Percentiles rank a stretch among this genome's conserved stretches.
phyloP scores from a whole-genome alignment of 2,329 filamentous ascomycete species.

The Pestalotiopsis sp. region DNA sequence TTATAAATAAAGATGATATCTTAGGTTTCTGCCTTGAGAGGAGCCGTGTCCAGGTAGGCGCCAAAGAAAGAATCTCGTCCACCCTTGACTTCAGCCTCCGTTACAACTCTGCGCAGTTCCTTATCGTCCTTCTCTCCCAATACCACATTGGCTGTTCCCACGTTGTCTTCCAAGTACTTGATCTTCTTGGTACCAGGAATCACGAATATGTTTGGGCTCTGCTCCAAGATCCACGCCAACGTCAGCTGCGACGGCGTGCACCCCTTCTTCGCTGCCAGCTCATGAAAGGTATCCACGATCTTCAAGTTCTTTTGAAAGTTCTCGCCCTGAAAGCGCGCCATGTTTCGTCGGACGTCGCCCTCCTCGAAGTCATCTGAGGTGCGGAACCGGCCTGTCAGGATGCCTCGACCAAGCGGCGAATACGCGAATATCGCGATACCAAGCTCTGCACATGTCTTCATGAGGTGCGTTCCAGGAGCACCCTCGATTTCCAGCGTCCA shows the following conservation, averaged over 20 bases:
- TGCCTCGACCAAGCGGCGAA: constrained; percentile 60
- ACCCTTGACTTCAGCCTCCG: background rate
- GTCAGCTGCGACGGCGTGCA: constrained; percentile 60
- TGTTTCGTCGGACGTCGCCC: constrained; percentile 46
- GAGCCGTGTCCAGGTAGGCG: background rate
- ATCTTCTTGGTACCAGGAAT: constrained; percentile 55
- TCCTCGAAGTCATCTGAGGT: constrained; percentile 48
- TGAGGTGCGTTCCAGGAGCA: constrained; percentile 44
- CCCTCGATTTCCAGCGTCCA: constrained; percentile 51
- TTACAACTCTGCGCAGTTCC: background rate
- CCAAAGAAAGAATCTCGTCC: background rate
- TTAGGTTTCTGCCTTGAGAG: background rate
- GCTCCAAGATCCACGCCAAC: constrained; percentile 65
- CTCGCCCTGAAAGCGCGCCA: constrained; percentile 54
- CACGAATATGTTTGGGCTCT: constrained; percentile 62
- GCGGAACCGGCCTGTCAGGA: constrained; percentile 54
- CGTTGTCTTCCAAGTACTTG: constrained; percentile 50
- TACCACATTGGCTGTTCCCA: constrained; percentile 13
- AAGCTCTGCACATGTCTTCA: constrained; percentile 58
- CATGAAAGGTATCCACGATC: constrained; percentile 51
- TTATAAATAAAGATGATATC: background rate
- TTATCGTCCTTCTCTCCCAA: background rate
- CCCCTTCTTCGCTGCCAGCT: constrained; percentile 55
- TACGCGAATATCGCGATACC: constrained; percentile 61
- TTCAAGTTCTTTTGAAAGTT: constrained; percentile 60